These are phyloP conservation scores for Quercus ilex DNA, from an alignment of 306 rosid genomes.

Conservation along the genomic window DNA sequence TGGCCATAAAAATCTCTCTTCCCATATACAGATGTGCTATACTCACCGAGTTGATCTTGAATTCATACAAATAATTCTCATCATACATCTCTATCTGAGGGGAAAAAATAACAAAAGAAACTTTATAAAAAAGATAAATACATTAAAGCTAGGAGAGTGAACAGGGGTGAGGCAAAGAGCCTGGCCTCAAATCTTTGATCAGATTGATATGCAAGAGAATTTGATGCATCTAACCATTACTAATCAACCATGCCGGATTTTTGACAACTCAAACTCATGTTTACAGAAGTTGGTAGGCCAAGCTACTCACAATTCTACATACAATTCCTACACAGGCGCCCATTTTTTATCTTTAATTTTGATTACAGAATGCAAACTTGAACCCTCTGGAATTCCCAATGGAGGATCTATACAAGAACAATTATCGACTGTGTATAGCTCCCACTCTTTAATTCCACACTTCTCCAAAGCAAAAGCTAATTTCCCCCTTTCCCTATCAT, in stretches of 20 bases:
- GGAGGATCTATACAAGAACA: conserved; percentile 61
- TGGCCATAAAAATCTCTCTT: background rate
- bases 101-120: background rate
- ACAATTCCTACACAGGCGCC: conserved; percentile 4
- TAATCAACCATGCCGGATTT: background rate
- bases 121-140: no score
- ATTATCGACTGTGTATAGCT: conserved; percentile 55
- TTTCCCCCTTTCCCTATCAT: conserved; percentile 32
- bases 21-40: background rate
- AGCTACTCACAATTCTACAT: background rate
- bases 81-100: background rate
- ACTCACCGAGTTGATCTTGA: background rate
- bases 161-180: background rate
- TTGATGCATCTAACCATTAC: background rate
- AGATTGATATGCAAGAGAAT: background rate
- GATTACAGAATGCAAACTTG: conserved; percentile 42
- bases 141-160: background rate
- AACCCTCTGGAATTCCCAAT: conserved; percentile 73
- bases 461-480: conserved; percentile 54
- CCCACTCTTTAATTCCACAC: conserved; percentile 80
- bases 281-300: background rate
- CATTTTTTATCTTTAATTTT: conserved; percentile 32
- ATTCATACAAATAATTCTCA: background rate
- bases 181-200: background rate
- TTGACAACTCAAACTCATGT: background rate